Conservation (phyloP, 2,329 filamentous ascomycete species). For the Fulvia fulva region DNA sequence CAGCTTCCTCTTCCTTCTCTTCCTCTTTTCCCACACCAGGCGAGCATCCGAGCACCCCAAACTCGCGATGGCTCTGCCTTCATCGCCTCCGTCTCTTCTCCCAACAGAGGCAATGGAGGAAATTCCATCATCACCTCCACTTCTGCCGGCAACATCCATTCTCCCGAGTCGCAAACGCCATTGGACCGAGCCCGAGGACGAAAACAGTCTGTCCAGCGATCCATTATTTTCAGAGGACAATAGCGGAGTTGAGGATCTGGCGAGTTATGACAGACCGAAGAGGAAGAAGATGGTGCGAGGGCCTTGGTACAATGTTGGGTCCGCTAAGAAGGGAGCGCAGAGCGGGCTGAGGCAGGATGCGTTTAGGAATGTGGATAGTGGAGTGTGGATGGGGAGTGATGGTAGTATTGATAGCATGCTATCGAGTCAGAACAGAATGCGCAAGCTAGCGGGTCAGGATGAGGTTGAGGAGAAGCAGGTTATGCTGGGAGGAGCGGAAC, state of each 20-base stretch:
- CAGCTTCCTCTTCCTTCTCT: constrained; percentile 6
- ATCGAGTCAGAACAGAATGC: background rate
- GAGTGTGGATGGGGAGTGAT: constrained; percentile 63
- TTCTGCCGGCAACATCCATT: constrained; percentile 16
- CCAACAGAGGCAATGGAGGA: constrained; percentile 16
- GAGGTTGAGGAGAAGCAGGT: background rate
- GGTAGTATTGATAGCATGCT: constrained; percentile 7
- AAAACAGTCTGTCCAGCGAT: constrained; percentile 57
- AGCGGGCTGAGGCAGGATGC: constrained; percentile 37
- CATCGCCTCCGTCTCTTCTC: constrained; percentile 30
- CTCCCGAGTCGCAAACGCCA: constrained; percentile 29
- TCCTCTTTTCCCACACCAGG: constrained; percentile 8
- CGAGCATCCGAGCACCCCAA: constrained; percentile 22
- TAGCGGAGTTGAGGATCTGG: constrained; percentile 52
- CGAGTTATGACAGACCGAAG: constrained; percentile 58
- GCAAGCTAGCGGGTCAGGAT: constrained; percentile 1
- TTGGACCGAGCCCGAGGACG: constrained; percentile 30
- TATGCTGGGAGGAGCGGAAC: background rate
- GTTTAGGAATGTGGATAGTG: constrained; percentile 62
- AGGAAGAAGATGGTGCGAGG: constrained; percentile 63
- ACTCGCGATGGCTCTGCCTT: constrained; percentile 31
- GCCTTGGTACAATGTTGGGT: constrained; percentile 60
- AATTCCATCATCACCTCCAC: constrained; percentile 21
- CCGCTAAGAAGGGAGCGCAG: constrained; percentile 9
- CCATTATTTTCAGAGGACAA: constrained; percentile 68